Conservation (phyloP, 495 filamentous ascomycete species). For the Podospora australis region DNA sequence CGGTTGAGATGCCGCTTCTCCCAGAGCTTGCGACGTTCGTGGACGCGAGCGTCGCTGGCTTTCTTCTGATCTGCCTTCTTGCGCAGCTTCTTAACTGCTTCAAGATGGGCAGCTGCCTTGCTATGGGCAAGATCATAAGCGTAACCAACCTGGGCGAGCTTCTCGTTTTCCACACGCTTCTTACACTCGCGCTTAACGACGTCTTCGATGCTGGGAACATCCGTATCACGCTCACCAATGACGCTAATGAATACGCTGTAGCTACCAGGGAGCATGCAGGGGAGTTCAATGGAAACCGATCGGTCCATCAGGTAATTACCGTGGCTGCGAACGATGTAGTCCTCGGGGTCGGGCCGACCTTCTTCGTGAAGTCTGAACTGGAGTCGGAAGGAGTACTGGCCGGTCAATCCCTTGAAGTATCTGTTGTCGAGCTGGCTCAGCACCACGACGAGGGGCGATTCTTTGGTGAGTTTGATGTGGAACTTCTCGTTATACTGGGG, state of each 20-base stretch:
- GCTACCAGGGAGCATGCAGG: slow-evolving; percentile 62
- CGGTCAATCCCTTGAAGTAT: slow-evolving; percentile 77
- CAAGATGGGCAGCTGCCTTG: slow-evolving; percentile 61
- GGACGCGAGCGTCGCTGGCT: slow-evolving; percentile 38
- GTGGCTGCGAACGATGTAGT: slow-evolving; percentile 82
- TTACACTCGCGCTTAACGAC: slow-evolving; percentile 63
- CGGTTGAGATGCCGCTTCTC: slow-evolving; percentile 44
- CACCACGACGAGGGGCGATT: slow-evolving; percentile 71
- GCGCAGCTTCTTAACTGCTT: slow-evolving; percentile 49
- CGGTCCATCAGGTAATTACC: slow-evolving; percentile 57
- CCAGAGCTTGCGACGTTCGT: slow-evolving; percentile 40
- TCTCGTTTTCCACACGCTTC: slow-evolving; percentile 60
- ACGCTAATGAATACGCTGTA: slow-evolving; percentile 83
- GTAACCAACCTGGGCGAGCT: slow-evolving; percentile 76
- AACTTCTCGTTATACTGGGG: slow-evolving; percentile 86
- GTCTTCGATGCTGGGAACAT: slow-evolving; percentile 56
- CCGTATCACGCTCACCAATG: slow-evolving; percentile 55
- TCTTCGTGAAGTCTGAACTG: slow-evolving; percentile 74
- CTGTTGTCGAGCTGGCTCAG: slow-evolving; percentile 80
- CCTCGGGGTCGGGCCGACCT: slow-evolving; percentile 64
- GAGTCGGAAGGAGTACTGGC: slow-evolving; percentile 76
- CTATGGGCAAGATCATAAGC: slow-evolving; percentile 88
- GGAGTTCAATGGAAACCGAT: slow-evolving; percentile 44
- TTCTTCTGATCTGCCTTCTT: slow-evolving; percentile 44
- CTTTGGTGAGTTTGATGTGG: slow-evolving; percentile 62